Evolutionary conservation across 2,329 filamentous ascomycete species (phyloP).

Genomic region (Aureobasidium sp.): DNA sequence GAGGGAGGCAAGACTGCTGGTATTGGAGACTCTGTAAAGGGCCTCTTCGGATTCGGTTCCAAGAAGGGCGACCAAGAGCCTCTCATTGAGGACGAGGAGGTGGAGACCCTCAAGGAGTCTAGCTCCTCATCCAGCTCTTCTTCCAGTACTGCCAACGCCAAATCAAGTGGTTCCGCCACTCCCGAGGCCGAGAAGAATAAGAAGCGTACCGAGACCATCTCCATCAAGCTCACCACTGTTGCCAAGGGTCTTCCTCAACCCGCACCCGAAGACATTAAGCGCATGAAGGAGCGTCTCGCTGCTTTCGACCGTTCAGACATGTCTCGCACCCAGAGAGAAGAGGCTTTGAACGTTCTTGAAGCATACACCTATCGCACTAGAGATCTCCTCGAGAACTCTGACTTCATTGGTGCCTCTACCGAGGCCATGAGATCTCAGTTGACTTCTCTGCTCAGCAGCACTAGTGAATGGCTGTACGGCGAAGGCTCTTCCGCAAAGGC

Average conservation of each 20-base stretch:
- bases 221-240: slow-evolving; percentile 39
- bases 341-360: slow-evolving; percentile 87
- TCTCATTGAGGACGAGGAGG: slow-evolving; percentile 49
- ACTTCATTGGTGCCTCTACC: slow-evolving; percentile 65
- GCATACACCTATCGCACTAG: slow-evolving; percentile 82
- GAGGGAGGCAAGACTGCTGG: slow-evolving; percentile 69
- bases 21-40: slow-evolving; percentile 90
- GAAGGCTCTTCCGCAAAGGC: slow-evolving; percentile 70
- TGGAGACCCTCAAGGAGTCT: slow-evolving; percentile 33
- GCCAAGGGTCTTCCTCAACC: slow-evolving; percentile 45
- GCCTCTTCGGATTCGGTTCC: slow-evolving; percentile 86
- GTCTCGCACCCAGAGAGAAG: slow-evolving; percentile 67
- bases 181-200: slow-evolving; percentile 22
- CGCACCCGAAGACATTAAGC: slow-evolving; percentile 51
- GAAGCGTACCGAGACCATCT: slow-evolving; percentile 45
- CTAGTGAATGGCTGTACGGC: slow-evolving; percentile 85
- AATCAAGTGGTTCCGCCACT: slow-evolving; percentile 33
- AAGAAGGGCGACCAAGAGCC: slow-evolving; percentile 76
- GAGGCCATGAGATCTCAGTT: slow-evolving; percentile 58
- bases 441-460: slow-evolving; percentile 56
- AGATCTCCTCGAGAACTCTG: slow-evolving; percentile 69
- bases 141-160: slow-evolving; percentile 39
- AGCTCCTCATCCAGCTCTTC: slow-evolving; percentile 31
- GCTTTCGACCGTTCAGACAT: slow-evolving; percentile 82
- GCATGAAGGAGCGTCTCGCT: slow-evolving; percentile 59